Percentiles rank a stretch among this genome's conserved stretches.
phyloP scores from a whole-genome alignment of 331 rosid species.

The Spiraea crenata region DNA sequence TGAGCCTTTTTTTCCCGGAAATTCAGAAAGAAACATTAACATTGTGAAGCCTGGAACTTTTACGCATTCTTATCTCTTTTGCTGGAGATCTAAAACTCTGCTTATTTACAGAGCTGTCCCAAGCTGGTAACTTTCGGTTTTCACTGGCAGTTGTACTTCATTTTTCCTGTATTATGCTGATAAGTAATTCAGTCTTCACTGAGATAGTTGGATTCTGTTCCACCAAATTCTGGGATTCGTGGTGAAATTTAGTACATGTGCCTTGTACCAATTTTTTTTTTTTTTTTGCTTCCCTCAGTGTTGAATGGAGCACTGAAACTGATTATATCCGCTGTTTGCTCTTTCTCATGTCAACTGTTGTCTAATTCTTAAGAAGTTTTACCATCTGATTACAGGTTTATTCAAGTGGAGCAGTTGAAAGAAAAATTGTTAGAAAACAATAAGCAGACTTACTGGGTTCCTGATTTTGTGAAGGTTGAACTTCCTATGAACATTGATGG shows the following conservation, averaged over 20 bases:
- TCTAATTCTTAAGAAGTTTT: slow-evolving; percentile 8
- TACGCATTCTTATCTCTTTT: slow-evolving; percentile 89
- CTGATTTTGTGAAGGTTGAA: slow-evolving; percentile 90
- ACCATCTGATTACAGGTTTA: slow-evolving; percentile 55
- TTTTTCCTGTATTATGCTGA: slow-evolving; percentile 9
- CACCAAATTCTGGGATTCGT: background rate
- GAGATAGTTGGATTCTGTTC: background rate
- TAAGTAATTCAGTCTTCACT: slow-evolving; percentile 11
- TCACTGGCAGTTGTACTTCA: background rate
- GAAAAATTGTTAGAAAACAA: slow-evolving; percentile 84
- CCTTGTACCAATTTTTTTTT: background rate
- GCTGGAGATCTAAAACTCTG: slow-evolving; percentile 91
- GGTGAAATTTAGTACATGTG: slow-evolving; percentile 8
- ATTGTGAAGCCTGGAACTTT: slow-evolving; percentile 68
- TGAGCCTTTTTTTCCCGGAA: no score
- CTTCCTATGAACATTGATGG: slow-evolving; percentile 2
- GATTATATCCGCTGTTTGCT: background rate
- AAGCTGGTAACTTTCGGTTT: slow-evolving; percentile 66
- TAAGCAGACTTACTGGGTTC: slow-evolving; percentile 91
- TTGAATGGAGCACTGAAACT: background rate
- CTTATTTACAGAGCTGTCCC: slow-evolving; percentile 97
- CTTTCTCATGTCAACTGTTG: background rate
- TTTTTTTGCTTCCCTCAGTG: background rate
- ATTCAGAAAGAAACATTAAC: no score
- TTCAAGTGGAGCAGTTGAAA: slow-evolving; percentile 78